These are phyloP conservation scores for Acacia acuminata DNA, from an alignment of 306 rosid species.

Conservation along the genomic window DNA sequence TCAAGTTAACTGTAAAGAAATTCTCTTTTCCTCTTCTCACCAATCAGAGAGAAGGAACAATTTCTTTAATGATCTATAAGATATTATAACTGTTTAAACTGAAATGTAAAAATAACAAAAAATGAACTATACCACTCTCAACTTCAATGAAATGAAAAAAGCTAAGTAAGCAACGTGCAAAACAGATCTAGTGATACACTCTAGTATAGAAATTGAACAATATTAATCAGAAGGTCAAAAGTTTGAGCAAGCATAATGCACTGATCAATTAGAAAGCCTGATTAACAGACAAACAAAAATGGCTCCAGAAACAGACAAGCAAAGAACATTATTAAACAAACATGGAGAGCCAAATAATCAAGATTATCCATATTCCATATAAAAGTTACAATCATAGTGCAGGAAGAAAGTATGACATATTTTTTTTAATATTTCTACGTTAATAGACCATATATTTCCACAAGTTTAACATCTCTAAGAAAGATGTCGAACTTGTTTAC, in stretches of 20 bases:
- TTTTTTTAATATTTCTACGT: constrained; percentile 7
- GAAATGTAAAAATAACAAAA: constrained; percentile 15
- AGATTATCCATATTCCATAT: neutral
- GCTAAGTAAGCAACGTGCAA: neutral
- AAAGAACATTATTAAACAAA: constrained; percentile 2
- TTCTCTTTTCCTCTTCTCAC: constrained; percentile 15
- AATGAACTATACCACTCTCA: constrained; percentile 13
- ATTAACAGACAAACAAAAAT: neutral
- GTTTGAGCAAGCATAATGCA: neutral
- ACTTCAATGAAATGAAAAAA: constrained; percentile 6
- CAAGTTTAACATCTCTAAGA: neutral
- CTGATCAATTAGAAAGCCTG: neutral
- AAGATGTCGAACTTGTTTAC: neutral
- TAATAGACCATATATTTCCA: neutral
- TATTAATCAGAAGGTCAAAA: constrained; percentile 13
- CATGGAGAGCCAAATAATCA: neutral
- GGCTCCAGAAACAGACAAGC: neutral
- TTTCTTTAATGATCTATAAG: constrained; percentile 8
- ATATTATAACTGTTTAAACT: neutral
- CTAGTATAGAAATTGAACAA: constrained; percentile 11
- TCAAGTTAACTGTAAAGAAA: constrained; percentile 5
- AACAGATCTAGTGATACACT: neutral
- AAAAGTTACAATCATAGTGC: neutral
- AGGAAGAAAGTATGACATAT: neutral
- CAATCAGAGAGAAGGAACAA: constrained; percentile 5